Conservation (phyloP, 2,329 filamentous ascomycete genomes). For the Trichophyton mentagrophytes region DNA sequence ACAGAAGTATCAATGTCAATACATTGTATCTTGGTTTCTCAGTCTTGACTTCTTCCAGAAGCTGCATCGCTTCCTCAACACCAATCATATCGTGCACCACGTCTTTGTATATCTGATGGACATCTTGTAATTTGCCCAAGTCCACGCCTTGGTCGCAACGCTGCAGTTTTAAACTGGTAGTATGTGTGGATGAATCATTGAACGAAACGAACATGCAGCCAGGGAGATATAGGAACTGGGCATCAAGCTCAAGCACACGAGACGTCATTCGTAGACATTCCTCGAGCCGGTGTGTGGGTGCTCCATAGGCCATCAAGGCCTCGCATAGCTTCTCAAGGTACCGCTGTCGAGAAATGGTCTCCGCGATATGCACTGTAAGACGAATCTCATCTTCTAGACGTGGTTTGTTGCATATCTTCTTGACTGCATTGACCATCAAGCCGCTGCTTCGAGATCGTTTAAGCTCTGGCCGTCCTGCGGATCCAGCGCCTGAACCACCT, state of each 20-base stretch:
- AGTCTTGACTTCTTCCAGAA: conserved; percentile 43
- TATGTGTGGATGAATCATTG: conserved; percentile 40
- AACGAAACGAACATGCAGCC: conserved; percentile 93
- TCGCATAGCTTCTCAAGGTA: conserved; percentile 77
- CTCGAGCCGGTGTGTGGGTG: conserved; percentile 80
- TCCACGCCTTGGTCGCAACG: conserved; percentile 32
- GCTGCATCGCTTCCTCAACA: conserved; percentile 33
- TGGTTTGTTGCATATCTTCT: conserved; percentile 9
- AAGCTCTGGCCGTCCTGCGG: conserved; percentile 16
- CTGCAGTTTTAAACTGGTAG: conserved; percentile 36
- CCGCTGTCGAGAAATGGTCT: conserved; percentile 63
- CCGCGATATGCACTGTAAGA: conserved; percentile 50
- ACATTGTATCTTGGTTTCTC: conserved; percentile 43
- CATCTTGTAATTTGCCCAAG: conserved; percentile 32
- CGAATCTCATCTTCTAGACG: conserved; percentile 38
- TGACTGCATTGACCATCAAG: conserved; percentile 19
- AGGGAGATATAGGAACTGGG: conserved; percentile 79
- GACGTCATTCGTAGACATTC: conserved; percentile 84
- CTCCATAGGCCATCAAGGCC: conserved; percentile 79
- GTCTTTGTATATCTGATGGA: conserved; percentile 37
- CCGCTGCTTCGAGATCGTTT: conserved; percentile 28
- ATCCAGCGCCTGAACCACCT: background rate
- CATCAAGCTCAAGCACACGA: conserved; percentile 75
- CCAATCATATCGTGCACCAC: conserved; percentile 36
- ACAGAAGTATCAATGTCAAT: conserved; percentile 49